These are phyloP conservation scores for Herpetomonas tarakana DNA, from an alignment of 208 protist species.

Conservation along the genomic window DNA sequence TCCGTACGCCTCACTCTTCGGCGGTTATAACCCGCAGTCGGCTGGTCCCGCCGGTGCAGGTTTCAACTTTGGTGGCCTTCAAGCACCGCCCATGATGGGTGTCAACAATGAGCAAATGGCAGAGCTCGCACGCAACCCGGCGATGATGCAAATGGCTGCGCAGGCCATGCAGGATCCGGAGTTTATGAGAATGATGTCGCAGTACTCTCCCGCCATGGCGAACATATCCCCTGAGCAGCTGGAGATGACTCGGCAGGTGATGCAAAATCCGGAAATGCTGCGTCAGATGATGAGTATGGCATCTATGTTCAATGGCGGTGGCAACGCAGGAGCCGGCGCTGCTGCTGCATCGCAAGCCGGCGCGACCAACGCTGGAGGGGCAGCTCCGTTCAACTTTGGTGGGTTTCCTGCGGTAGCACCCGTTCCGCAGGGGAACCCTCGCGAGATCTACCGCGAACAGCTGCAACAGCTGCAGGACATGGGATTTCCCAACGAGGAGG, in stretches of 20 bases:
- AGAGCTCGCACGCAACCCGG: conserved; percentile 67
- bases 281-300: conserved; percentile 27
- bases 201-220: conserved; percentile 33
- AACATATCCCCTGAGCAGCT: conserved; percentile 42
- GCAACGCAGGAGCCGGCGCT: neutral
- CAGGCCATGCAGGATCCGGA: conserved; percentile 57
- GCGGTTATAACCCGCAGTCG: conserved; percentile 13
- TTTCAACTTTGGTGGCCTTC: conserved; percentile 13
- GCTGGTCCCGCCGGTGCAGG: conserved; percentile 6
- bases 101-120: conserved; percentile 13
- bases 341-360: neutral
- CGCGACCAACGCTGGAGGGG: conserved; percentile 12
- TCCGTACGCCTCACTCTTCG: conserved; percentile 69
- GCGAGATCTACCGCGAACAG: conserved; percentile 81
- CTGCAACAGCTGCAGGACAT: conserved; percentile 89
- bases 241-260: conserved; percentile 54
- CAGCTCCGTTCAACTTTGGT: conserved; percentile 5
- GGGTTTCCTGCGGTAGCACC: conserved; percentile 8
- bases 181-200: conserved; percentile 64
- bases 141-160: conserved; percentile 58
- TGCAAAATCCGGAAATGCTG: conserved; percentile 41
- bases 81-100: no score
- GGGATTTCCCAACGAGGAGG: conserved; percentile 92
- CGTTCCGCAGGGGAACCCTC: conserved; percentile 56
- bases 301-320: conserved; percentile 8